Conservation (phyloP, 495 filamentous ascomycete genomes). For the Aspergillus diversus region DNA sequence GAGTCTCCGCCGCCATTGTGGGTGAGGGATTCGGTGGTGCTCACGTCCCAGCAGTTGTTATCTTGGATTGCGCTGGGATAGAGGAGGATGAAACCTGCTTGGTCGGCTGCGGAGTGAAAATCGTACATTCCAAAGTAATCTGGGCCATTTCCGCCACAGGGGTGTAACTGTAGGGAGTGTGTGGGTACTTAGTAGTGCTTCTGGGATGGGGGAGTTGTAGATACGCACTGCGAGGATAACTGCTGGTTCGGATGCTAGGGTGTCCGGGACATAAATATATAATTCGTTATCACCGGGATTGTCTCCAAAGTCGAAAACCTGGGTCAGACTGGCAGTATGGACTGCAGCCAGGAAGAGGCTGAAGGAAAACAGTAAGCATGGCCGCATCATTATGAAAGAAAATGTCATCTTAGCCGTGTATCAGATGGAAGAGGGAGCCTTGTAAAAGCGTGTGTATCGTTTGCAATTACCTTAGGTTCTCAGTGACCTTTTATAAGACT, state of each 20-base stretch:
- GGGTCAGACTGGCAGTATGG: neutral
- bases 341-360: neutral
- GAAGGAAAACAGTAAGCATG: neutral
- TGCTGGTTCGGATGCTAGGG: neutral
- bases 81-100: conserved; percentile 56
- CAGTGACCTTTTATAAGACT: too few species aligned
- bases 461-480: too few species aligned
- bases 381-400: too few species aligned
- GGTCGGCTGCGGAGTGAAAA: conserved; percentile 41
- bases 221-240: neutral
- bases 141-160: conserved; percentile 29
- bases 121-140: conserved; percentile 27
- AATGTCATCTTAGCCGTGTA: too few species aligned
- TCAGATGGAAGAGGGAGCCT: too few species aligned
- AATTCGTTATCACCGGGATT: neutral
- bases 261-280: neutral
- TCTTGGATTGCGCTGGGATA: conserved; percentile 50
- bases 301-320: neutral
- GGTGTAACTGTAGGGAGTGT: conserved; percentile 8
- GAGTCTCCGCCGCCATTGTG: conserved; percentile 57
- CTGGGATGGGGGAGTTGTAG: neutral
- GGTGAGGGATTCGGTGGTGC: conserved; percentile 46
- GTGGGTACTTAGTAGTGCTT: neutral
- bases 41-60: conserved; percentile 62
- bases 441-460: too few species aligned